phyloP scores from a whole-genome alignment of 495 filamentous ascomycete genomes.

The Oidiodendron maius region DNA sequence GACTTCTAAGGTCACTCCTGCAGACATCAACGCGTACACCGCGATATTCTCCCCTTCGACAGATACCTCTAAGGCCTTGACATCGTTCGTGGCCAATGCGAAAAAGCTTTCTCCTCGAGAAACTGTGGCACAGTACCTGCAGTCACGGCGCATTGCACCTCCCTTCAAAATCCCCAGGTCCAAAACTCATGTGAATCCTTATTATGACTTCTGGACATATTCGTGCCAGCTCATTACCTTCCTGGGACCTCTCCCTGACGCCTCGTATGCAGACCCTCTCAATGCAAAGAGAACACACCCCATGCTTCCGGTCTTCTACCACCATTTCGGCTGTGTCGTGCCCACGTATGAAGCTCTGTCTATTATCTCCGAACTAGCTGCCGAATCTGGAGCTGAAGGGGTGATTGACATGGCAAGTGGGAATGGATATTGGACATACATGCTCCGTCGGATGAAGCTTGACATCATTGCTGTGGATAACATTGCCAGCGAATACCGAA shows the following conservation, averaged over 20 bases:
- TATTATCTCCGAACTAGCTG: constrained; percentile 39
- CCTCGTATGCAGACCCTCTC: constrained; percentile 14
- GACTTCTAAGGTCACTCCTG: constrained; percentile 36
- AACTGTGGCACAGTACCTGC: constrained; percentile 42
- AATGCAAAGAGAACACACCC: constrained; percentile 41
- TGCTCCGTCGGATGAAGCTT: constrained; percentile 43
- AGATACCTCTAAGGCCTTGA: constrained; percentile 44
- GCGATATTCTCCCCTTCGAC: constrained; percentile 47
- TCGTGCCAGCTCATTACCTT: constrained; percentile 26
- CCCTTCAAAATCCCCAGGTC: constrained; percentile 29
- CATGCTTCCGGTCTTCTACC: constrained; percentile 56
- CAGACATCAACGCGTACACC: constrained; percentile 53
- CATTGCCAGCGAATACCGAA: constrained; percentile 47
- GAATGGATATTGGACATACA: constrained; percentile 58
- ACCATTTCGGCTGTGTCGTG: constrained; percentile 60
- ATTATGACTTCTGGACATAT: constrained; percentile 50
- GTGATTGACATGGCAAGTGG: constrained; percentile 52
- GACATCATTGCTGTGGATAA: constrained; percentile 44
- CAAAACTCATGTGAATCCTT: constrained; percentile 46
- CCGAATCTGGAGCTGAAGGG: constrained; percentile 21
- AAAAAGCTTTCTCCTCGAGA: constrained; percentile 48
- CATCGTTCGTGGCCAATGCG: constrained; percentile 47
- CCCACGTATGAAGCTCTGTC: constrained; percentile 49
- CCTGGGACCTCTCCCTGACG: constrained; percentile 8
- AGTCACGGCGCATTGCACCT: constrained; percentile 29